Evolutionary conservation across 2,329 filamentous ascomycete genomes (phyloP).

Genomic region (Penicillium sclerotigenum): DNA sequence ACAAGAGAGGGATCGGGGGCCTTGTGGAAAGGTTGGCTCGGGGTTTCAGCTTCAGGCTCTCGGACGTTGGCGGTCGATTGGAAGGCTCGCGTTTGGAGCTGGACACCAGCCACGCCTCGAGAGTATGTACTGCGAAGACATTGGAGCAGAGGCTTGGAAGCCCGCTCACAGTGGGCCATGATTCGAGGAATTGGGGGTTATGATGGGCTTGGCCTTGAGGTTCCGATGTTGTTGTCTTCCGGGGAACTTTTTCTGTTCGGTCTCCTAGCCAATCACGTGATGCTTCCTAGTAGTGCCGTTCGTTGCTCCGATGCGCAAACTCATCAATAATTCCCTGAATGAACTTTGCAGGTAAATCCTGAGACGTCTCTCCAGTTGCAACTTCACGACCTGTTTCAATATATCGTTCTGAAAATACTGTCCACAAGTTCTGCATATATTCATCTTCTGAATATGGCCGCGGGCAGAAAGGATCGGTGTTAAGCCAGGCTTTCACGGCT

Average conservation of each 20-base stretch:
- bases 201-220: conserved; percentile 17
- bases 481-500: too few species aligned
- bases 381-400: neutral
- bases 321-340: neutral
- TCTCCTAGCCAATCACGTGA: neutral
- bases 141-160: conserved; percentile 43
- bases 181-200: conserved; percentile 12
- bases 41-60: conserved; percentile 43
- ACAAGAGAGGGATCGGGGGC: conserved; percentile 65
- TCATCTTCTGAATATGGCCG: too few species aligned
- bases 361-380: neutral
- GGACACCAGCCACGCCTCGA: conserved; percentile 32
- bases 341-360: neutral
- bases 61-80: conserved; percentile 47
- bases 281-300: conserved; percentile 12
- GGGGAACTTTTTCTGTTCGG: conserved; percentile 39
- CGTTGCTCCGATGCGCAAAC: neutral
- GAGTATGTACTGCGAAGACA: conserved; percentile 39
- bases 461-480: too few species aligned
- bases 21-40: conserved; percentile 42
- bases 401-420: neutral
- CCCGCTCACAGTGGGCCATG: conserved; percentile 45
- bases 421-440: too few species aligned
- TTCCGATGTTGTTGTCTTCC: conserved; percentile 25
- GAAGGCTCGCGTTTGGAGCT: conserved; percentile 47